These are phyloP conservation scores for Ramichloridium luteum DNA, from an alignment of 2,329 filamentous ascomycete species.

Conservation along the genomic window DNA sequence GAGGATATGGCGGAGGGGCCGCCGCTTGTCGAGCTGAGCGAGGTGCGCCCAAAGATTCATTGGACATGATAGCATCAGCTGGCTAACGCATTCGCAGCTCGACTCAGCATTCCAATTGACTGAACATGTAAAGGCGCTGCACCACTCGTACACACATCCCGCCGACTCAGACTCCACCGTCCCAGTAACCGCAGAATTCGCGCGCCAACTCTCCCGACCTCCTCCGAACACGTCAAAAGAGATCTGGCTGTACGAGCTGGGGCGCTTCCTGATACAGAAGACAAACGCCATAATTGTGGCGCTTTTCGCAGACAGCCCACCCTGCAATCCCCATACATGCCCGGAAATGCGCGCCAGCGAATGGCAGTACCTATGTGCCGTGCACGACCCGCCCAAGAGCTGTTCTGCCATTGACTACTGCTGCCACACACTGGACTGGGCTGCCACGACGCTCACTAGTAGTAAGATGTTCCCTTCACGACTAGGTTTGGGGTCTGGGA, in stretches of 20 bases:
- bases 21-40: conserved; percentile 70
- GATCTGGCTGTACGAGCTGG: conserved; percentile 96
- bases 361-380: conserved; percentile 98
- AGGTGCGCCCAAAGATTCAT: conserved; percentile 60
- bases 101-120: conserved; percentile 96
- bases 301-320: conserved; percentile 80
- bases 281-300: conserved; percentile 86
- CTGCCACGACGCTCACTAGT: conserved; percentile 84
- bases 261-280: conserved; percentile 87
- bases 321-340: conserved; percentile 80
- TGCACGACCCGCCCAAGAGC: conserved; percentile 90
- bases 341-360: conserved; percentile 97
- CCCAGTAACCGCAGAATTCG: conserved; percentile 64
- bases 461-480: conserved; percentile 91
- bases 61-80: too few relatives aligned
- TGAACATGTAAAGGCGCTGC: conserved; percentile 87
- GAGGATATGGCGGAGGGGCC: conserved; percentile 87
- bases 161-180: conserved; percentile 62
- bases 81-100: conserved; percentile 46
- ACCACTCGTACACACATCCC: conserved; percentile 66
- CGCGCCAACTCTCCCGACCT: conserved; percentile 62
- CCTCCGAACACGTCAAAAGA: conserved; percentile 73
- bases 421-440: conserved; percentile 97
- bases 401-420: conserved; percentile 99
- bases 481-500: conserved; percentile 43